Conservation (phyloP, 1,139 yeast genomes). For the Eremothecium gossypii region DNA sequence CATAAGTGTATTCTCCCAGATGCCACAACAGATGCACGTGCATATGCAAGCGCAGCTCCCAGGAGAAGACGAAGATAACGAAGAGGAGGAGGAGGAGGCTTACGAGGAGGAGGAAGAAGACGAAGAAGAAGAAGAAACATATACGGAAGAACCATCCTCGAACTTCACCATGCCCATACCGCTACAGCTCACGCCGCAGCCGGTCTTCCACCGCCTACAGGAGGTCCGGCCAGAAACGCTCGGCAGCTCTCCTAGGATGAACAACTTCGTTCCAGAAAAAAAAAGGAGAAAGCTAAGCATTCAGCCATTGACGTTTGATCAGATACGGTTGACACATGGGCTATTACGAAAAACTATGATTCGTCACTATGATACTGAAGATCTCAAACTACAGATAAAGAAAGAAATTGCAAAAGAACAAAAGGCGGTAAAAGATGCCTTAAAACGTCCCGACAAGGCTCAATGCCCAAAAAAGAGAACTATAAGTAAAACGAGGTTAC, state of each 20-base stretch:
- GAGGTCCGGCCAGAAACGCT: neutral
- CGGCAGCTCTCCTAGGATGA: neutral
- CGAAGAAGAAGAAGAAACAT: conserved; percentile 1
- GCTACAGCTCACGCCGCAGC: neutral
- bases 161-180: neutral
- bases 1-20: neutral
- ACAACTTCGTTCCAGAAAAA: neutral
- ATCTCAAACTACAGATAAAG: conserved; percentile 3
- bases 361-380: conserved; percentile 5
- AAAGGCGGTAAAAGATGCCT: conserved; percentile 3
- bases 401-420: conserved; percentile 3
- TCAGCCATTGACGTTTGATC: conserved; percentile 3
- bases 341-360: conserved; percentile 4
- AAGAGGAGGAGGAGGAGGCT: conserved; percentile 1
- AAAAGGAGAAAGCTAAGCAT: conserved; percentile 2
- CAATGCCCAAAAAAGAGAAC: conserved; percentile 1
- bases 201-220: neutral
- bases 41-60: neutral
- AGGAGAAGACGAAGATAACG: neutral
- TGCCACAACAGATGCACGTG: neutral
- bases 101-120: conserved; percentile 1
- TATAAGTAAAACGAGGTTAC: conserved; percentile 4
- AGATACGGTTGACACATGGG: conserved; percentile 1
- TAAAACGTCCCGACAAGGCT: conserved; percentile 3
- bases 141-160: neutral